Evolutionary conservation across 208 protist species (phyloP), one percentile per base, ranked within the genome.

Genomic region (Phytomonas francai): DNA sequence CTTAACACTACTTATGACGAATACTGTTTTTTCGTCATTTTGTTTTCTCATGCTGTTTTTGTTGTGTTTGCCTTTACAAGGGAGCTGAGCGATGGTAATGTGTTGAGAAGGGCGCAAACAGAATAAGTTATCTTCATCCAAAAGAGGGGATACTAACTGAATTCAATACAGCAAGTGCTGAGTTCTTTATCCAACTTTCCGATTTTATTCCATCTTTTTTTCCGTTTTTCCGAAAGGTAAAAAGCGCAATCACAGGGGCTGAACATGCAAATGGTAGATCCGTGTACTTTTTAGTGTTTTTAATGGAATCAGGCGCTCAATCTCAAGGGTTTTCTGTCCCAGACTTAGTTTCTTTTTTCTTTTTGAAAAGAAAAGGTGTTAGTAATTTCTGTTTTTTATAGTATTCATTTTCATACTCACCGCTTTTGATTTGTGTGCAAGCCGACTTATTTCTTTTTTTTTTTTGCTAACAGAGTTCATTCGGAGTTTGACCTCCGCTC

Each of bases 321-420:
- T 36, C 5, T 36, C 8, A 36, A 36, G 3, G 8, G 8, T 36
- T 36, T 67, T 28, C 12, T 33, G 16, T 31, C 14, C 33, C 36
- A 19, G 54, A 32, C 25, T 34, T 56, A 11, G 27, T 66, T 67
- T 66, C 27, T 29, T 62, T 68, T 67, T 68, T 66, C 16, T 59
- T 64, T 27, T 62, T 68, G n/a, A 12, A 49, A 66, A 65, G n/a
- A 65, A 71, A 67, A 67, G 54, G 22, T 58, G 22, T 57, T 6
- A 51, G 30, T n/a, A 61, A 51, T 79, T 58, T 60, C 8, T 67
- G 70, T 63, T 63, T 69, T 28, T 5, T 62, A 36, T 62, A 67
- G 36, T 65, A 31, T 60, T 70, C 59, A 59, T 51, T 59, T 58
- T 66, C 3, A 61, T 4, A 63, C 29, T 62, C 29, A 67, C 32